phyloP scores from a whole-genome alignment of 495 filamentous ascomycete species.

The Xylaria flabelliformis region DNA sequence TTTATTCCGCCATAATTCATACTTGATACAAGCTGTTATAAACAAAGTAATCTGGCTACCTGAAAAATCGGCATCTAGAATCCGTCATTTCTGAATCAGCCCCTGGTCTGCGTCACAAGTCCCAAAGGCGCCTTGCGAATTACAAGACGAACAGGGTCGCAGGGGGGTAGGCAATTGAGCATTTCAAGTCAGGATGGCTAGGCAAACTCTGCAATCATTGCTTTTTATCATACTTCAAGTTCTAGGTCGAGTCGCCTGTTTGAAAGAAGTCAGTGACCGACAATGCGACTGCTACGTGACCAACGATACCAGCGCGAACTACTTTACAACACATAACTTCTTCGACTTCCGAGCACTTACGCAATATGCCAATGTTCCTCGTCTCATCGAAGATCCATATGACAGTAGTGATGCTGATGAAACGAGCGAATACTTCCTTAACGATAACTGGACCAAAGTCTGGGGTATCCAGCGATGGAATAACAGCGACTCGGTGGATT shows the following conservation, averaged over 20 bases:
- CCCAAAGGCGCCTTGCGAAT: neutral
- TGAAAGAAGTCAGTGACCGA: constrained; percentile 29
- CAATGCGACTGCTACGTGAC: constrained; percentile 57
- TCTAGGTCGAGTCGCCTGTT: constrained; percentile 8
- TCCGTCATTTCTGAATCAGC: constrained; percentile 4
- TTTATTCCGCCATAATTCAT: neutral
- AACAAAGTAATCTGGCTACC: neutral
- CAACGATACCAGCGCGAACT: constrained; percentile 54
- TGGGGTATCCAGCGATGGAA: constrained; percentile 69
- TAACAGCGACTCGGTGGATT: constrained; percentile 41
- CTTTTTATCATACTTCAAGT: constrained; percentile 25
- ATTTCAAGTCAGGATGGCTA: constrained; percentile 20
- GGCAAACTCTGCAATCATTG: constrained; percentile 16
- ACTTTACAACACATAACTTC: constrained; percentile 69
- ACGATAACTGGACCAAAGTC: constrained; percentile 50
- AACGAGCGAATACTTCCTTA: constrained; percentile 51
- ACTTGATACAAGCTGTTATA: neutral
- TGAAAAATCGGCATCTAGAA: neutral
- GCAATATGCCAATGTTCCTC: constrained; percentile 46
- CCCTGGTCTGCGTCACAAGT: neutral
- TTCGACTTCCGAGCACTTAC: constrained; percentile 68
- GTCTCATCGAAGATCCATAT: constrained; percentile 39
- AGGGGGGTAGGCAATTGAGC: neutral
- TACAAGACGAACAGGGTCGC: neutral
- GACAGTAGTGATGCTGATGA: constrained; percentile 41